Conservation (phyloP, 139 green algal species). For the Chlorella vulgaris region DNA sequence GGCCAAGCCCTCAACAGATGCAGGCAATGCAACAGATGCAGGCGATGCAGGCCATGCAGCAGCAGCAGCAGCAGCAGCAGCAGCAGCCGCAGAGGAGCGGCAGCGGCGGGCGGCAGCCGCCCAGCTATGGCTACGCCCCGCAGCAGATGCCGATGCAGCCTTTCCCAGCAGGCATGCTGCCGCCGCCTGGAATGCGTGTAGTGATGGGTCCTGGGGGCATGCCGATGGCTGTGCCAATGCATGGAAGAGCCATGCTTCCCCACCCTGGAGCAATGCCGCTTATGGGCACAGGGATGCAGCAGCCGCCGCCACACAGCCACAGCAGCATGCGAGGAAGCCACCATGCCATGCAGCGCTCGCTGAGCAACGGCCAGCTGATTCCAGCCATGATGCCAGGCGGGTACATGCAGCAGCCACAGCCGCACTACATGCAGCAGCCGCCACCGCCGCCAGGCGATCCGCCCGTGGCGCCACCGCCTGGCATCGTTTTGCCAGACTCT, state of each 20-base stretch:
- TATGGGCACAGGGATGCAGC: background rate
- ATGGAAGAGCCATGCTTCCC: background rate
- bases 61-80: too few relatives aligned
- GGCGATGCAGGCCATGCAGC: too few relatives aligned
- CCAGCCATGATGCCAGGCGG: background rate
- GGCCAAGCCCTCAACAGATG: too few relatives aligned
- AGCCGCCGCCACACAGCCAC: background rate
- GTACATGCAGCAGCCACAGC: background rate
- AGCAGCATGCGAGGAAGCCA: background rate
- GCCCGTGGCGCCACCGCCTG: conserved; percentile 6
- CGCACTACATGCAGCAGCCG: background rate
- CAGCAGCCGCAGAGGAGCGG: too few relatives aligned
- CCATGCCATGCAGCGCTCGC: conserved; percentile 22
- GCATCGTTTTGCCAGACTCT: conserved; percentile 25
- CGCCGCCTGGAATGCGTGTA: too few relatives aligned
- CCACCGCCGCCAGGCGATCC: background rate
- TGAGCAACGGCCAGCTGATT: background rate
- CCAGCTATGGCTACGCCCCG: background rate
- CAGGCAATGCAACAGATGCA: background rate
- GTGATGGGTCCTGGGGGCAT: background rate
- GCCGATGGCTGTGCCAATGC: background rate
- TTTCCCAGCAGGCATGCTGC: too few relatives aligned
- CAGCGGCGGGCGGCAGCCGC: background rate
- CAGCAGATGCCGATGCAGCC: background rate
- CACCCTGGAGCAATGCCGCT: background rate